phyloP scores from a whole-genome alignment of 345 rosid genomes.

The Salix dunnii region DNA sequence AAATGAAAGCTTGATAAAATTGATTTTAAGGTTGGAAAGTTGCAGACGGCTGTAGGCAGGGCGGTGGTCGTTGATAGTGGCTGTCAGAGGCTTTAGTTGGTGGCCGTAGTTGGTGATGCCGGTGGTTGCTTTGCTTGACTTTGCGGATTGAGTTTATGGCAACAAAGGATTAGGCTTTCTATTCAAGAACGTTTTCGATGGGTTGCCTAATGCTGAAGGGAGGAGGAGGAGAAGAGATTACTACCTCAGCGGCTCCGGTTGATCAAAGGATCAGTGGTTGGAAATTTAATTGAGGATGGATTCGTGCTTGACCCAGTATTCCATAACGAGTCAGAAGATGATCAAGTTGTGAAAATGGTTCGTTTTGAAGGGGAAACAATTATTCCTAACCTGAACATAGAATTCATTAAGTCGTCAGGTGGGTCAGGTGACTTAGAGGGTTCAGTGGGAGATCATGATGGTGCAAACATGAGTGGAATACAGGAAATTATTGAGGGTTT shows the following conservation, averaged over 20 bases:
- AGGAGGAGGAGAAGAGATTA: conserved; percentile 33
- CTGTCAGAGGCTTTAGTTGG: too few species aligned
- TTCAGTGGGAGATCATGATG: neutral
- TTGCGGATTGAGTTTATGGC: too few species aligned
- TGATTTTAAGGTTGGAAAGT: too few species aligned
- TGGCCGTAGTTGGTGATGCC: too few species aligned
- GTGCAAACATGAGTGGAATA: neutral
- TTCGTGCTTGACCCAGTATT: conserved; percentile 66
- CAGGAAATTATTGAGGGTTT: conserved; percentile 11
- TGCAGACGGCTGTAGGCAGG: too few species aligned
- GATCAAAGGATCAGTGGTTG: conserved; percentile 65
- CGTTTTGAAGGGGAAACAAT: conserved; percentile 34
- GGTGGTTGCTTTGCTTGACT: too few species aligned
- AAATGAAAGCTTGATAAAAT: too few species aligned
- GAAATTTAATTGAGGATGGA: conserved; percentile 70
- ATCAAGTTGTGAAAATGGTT: conserved; percentile 20
- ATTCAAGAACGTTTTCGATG: conserved; percentile 47
- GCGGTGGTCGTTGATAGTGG: too few species aligned
- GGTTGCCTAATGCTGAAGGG: conserved; percentile 64
- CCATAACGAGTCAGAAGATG: conserved; percentile 25
- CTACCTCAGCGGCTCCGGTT: conserved; percentile 1
- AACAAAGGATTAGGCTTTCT: conserved; percentile 51
- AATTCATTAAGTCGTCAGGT: neutral
- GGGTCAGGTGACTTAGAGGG: conserved; percentile 9
- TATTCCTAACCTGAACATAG: conserved; percentile 10